Evolutionary conservation across 2,329 filamentous ascomycete species (phyloP), one percentile per base, ranked within the genome.

Genomic region (Elsinoe perseae): DNA sequence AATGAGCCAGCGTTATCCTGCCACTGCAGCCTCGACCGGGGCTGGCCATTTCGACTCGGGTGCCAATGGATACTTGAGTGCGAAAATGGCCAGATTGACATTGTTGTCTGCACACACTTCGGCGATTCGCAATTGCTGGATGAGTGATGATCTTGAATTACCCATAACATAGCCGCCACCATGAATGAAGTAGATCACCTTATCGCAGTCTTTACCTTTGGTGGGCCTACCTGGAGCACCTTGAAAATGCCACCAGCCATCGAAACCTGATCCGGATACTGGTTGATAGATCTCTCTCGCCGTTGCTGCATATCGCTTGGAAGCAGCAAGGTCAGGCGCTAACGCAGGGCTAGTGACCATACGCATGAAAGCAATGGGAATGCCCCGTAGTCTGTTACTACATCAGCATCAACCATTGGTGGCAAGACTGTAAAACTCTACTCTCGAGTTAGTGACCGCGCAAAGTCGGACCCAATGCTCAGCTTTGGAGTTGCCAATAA

Each of bases 101-200:
- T 52, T 36, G 4, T 40, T 42, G 5, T 36, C 10, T 3, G 25
- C 50, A 10, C 34, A 30, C 12, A 59, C 28, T 20, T 59, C 54
- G 4, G 55, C 50, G 2, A 57, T 23, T 8, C 58, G 40, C 14
- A 59, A 21, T n/a, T 56, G 56, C n/a, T 25, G 18, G 3, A 40
- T 16, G 1, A 57, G 5, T 7, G 54, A 23, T 5, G 34, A 6
- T 5, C 18, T 27, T 9, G 58, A 44, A 38, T 44, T 43, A 1
- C 58, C 58, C 10, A 52, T 20, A 3, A 46, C 18, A 42, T 59
- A 59, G 7, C 21, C 58, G 16, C 58, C 58, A 21, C 58, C 58
- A 10, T 59, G 58, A 10, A 59, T 30, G 16, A 57, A 59, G n/a
- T 38, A 46, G 28, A 59, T 34, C 0, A 59, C 57, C 30, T 56